These are phyloP conservation scores for Pyricularia pennisetigena DNA, from an alignment of 2,329 filamentous ascomycete species.

Conservation along the genomic window DNA sequence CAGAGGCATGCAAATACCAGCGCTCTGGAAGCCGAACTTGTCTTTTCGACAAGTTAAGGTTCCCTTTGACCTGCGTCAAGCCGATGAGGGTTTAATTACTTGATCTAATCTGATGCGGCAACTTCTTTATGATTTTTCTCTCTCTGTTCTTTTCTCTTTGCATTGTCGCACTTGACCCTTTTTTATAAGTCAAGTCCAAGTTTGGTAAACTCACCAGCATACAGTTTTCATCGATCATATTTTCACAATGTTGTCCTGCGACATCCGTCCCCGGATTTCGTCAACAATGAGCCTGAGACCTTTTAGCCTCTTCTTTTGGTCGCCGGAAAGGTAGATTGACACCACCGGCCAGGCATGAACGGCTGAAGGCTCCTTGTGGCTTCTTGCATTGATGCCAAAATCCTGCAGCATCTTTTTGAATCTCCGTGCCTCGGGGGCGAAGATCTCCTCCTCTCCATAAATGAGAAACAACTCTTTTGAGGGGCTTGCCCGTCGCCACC, in stretches of 20 bases:
- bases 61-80: slow-evolving; percentile 25
- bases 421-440: slow-evolving; percentile 58
- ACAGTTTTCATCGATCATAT: not conserved
- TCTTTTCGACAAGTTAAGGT: slow-evolving; percentile 29
- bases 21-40: slow-evolving; percentile 37
- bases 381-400: slow-evolving; percentile 42
- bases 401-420: slow-evolving; percentile 46
- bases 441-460: slow-evolving; percentile 70
- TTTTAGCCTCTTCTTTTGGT: slow-evolving; percentile 36
- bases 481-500: slow-evolving; percentile 61
- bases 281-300: slow-evolving; percentile 35
- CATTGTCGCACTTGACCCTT: not conserved
- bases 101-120: slow-evolving; percentile 55
- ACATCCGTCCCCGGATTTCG: slow-evolving; percentile 22
- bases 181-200: not conserved
- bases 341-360: slow-evolving; percentile 79
- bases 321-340: slow-evolving; percentile 42
- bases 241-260: not conserved
- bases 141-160: not conserved
- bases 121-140: not conserved
- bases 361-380: slow-evolving; percentile 46
- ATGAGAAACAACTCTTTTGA: slow-evolving; percentile 57
- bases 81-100: slow-evolving; percentile 39
- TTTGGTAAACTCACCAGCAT: not conserved
- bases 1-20: slow-evolving; percentile 25